These are phyloP conservation scores for Dactylellina haptotyla DNA, from an alignment of 2,329 filamentous ascomycete species.

Conservation along the genomic window DNA sequence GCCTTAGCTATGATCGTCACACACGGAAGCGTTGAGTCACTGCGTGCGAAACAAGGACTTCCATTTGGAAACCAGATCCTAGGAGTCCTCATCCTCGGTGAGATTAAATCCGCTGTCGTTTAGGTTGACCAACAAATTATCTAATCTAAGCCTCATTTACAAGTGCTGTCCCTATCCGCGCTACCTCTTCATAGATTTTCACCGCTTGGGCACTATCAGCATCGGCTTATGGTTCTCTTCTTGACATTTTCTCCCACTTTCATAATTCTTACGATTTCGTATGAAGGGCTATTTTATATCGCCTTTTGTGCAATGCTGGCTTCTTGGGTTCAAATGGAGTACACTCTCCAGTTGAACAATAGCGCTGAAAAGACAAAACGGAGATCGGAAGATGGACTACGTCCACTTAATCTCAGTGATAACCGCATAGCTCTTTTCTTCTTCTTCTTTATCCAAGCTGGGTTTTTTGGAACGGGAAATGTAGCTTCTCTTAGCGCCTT, in stretches of 20 bases:
- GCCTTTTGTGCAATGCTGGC: slow-evolving; percentile 84
- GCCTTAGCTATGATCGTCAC: slow-evolving; percentile 83
- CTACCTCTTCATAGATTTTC: slow-evolving; percentile 83
- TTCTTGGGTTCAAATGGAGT: slow-evolving; percentile 91
- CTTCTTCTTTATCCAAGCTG: slow-evolving; percentile 91
- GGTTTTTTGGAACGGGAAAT: slow-evolving; percentile 97
- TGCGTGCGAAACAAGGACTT: slow-evolving; percentile 85
- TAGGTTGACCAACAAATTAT: slow-evolving; percentile 27
- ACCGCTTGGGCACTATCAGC: slow-evolving; percentile 87
- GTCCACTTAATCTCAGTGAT: slow-evolving; percentile 78
- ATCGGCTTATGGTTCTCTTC: slow-evolving; percentile 88
- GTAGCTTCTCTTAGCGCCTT: slow-evolving; percentile 93
- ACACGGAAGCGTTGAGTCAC: slow-evolving; percentile 80
- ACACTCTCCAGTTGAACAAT: slow-evolving; percentile 74
- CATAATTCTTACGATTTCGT: slow-evolving; percentile 95
- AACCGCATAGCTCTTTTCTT: slow-evolving; percentile 91
- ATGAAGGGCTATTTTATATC: slow-evolving; percentile 95
- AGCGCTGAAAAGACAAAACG: slow-evolving; percentile 51
- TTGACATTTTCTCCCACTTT: slow-evolving; percentile 92
- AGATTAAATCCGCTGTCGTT: slow-evolving; percentile 52
- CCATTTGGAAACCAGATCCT: slow-evolving; percentile 87
- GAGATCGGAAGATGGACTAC: slow-evolving; percentile 40
- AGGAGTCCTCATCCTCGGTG: slow-evolving; percentile 82
- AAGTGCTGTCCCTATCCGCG: slow-evolving; percentile 78
- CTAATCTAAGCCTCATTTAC: neutral